Evolutionary conservation across 768 basidiomycete genomes (phyloP).

Genomic region (Russula virescens): DNA sequence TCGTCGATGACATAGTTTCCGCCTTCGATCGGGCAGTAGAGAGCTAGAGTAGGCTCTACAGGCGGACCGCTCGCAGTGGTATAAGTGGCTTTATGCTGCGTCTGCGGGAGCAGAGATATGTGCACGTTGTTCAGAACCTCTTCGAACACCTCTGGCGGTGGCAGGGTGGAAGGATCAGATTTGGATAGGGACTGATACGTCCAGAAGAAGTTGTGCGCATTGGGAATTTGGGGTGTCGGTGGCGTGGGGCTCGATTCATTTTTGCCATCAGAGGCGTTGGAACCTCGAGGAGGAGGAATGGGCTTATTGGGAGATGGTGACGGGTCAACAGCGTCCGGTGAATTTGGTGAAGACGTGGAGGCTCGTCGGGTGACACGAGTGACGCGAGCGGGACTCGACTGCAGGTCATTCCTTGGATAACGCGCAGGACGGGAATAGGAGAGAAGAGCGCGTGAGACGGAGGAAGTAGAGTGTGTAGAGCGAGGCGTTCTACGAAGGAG

Average conservation of each 20-base stretch:
- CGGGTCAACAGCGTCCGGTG: slow-evolving; percentile 12
- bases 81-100: slow-evolving; percentile 68
- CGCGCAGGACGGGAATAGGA: slow-evolving; percentile 30
- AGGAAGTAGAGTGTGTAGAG: slow-evolving; percentile 28
- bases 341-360: slow-evolving; percentile 33
- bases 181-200: slow-evolving; percentile 39
- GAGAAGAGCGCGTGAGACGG: slow-evolving; percentile 29
- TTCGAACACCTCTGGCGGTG: slow-evolving; percentile 70
- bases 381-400: slow-evolving; percentile 19
- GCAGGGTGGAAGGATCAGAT: slow-evolving; percentile 38
- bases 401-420: slow-evolving; percentile 32
- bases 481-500: slow-evolving; percentile 34
- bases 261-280: slow-evolving; percentile 22
- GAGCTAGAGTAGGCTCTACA: slow-evolving; percentile 73
- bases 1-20: slow-evolving; percentile 78
- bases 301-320: slow-evolving; percentile 17
- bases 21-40: slow-evolving; percentile 87
- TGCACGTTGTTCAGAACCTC: slow-evolving; percentile 71
- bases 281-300: not conserved
- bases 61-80: slow-evolving; percentile 47
- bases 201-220: slow-evolving; percentile 58
- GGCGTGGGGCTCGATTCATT: slow-evolving; percentile 28
- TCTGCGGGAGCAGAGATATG: slow-evolving; percentile 75
- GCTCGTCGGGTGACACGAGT: slow-evolving; percentile 28
- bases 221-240: slow-evolving; percentile 44